Conservation (phyloP, 2,329 filamentous ascomycete genomes). For the Penicillium sp. region DNA sequence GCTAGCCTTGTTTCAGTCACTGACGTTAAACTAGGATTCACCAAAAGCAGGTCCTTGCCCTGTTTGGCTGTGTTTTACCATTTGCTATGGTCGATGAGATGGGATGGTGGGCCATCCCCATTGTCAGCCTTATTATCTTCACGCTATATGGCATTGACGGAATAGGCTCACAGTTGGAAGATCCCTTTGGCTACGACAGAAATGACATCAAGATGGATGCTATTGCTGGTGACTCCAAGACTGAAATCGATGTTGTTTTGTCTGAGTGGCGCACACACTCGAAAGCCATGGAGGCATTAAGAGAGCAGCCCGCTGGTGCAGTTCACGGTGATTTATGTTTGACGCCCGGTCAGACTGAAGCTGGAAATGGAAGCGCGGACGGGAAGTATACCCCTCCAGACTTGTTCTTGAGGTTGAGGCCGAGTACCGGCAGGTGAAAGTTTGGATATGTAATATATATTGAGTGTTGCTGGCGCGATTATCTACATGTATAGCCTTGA, state of each 20-base stretch:
- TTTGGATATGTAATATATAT: not conserved
- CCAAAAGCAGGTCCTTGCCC: constrained; percentile 60
- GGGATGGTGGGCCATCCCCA: constrained; percentile 60
- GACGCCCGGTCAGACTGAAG: constrained; percentile 1
- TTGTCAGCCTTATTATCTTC: constrained; percentile 60
- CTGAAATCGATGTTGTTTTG: constrained; percentile 57
- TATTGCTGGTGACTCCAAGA: constrained; percentile 58
- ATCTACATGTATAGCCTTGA: not conserved
- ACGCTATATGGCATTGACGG: constrained; percentile 64
- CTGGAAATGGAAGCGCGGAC: constrained; percentile 6
- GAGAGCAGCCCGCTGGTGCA: constrained; percentile 10
- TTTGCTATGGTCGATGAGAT: constrained; percentile 63
- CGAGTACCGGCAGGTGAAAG: constrained; percentile 6
- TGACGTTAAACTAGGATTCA: constrained; percentile 50
- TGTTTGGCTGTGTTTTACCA: constrained; percentile 59
- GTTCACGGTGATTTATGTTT: constrained; percentile 15
- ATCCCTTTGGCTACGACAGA: constrained; percentile 64
- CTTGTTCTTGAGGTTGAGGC: constrained; percentile 28
- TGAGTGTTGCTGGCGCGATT: not conserved
- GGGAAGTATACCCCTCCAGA: constrained; percentile 24
- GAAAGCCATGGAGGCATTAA: constrained; percentile 16
- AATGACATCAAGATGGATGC: constrained; percentile 68
- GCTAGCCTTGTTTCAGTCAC: not conserved
- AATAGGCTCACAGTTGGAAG: constrained; percentile 62
- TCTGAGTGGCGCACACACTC: constrained; percentile 53